Evolutionary conservation across 148 eudicot genomes (phyloP).

Genomic region (Vaccinium darrowii): DNA sequence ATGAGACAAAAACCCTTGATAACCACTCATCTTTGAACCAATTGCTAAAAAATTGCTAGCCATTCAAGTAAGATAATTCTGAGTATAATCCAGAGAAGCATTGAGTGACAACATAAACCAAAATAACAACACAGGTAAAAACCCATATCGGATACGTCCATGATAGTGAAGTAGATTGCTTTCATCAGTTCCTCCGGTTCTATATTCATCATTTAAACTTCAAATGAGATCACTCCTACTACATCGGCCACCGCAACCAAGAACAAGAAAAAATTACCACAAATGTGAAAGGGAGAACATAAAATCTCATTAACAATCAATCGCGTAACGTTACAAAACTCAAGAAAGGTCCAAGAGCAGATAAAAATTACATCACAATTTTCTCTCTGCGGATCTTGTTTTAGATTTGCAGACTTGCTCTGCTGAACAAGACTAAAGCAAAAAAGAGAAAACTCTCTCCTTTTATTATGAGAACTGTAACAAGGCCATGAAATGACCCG

Average conservation of each 20-base stretch:
- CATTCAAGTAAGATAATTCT: not conserved
- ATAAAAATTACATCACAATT: constrained; percentile 27
- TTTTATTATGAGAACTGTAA: constrained; percentile 26
- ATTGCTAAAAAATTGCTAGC: not conserved
- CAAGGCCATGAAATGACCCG: constrained; percentile 12
- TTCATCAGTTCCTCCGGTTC: constrained; percentile 11
- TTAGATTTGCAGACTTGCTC: constrained; percentile 30
- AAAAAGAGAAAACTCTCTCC: constrained; percentile 19
- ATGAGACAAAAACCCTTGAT: not conserved
- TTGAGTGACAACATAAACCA: not conserved
- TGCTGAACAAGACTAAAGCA: constrained; percentile 22
- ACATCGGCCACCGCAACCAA: not conserved
- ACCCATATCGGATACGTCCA: not conserved
- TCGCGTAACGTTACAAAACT: constrained; percentile 29
- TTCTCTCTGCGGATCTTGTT: constrained; percentile 20
- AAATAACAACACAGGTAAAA: not conserved
- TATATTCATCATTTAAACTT: not conserved
- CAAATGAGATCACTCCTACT: not conserved
- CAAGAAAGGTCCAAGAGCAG: constrained; percentile 23
- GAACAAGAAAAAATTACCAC: not conserved
- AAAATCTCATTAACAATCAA: constrained; percentile 22
- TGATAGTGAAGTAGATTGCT: not conserved
- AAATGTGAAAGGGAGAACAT: not conserved
- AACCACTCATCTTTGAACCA: not conserved
- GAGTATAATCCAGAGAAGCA: not conserved